Conservation (phyloP, 768 basidiomycete genomes). For the Amanita thiersii region DNA sequence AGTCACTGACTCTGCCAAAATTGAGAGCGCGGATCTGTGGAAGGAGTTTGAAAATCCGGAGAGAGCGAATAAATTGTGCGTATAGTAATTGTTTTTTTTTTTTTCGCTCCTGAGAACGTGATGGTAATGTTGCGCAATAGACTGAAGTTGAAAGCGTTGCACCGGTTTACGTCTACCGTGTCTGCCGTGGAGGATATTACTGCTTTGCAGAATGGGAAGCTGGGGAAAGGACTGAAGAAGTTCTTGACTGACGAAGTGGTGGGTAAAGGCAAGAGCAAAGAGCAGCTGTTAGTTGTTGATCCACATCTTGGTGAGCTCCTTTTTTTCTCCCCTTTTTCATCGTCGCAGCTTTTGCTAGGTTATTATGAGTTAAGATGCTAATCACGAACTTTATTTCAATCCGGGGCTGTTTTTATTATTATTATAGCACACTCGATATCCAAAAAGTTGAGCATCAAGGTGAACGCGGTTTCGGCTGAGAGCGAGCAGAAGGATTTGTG, state of each 20-base stretch:
- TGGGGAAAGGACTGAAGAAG: conserved; percentile 89
- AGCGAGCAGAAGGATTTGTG: conserved; percentile 67
- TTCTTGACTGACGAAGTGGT: conserved; percentile 83
- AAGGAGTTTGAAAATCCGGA: conserved; percentile 93
- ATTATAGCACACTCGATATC: conserved; percentile 82
- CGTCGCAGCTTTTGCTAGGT: neutral
- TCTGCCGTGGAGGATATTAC: conserved; percentile 96
- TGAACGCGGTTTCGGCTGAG: conserved; percentile 45
- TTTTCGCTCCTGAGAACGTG: conserved; percentile 7
- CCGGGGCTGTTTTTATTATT: too few relatives aligned
- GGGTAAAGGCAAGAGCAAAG: conserved; percentile 87
- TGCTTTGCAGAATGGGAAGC: conserved; percentile 84
- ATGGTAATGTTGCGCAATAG: conserved; percentile 31
- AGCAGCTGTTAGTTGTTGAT: conserved; percentile 79
- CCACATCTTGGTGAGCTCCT: conserved; percentile 85
- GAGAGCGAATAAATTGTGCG: conserved; percentile 86
- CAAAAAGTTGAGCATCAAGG: conserved; percentile 91
- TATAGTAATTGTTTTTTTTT: conserved; percentile 12
- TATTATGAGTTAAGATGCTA: neutral
- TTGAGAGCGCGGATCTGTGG: conserved; percentile 80
- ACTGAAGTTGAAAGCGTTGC: conserved; percentile 88
- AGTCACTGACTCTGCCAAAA: conserved; percentile 80
- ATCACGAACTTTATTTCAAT: too few relatives aligned
- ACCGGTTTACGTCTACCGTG: conserved; percentile 95
- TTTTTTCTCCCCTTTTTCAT: conserved; percentile 11